phyloP scores from a whole-genome alignment of 2,329 filamentous ascomycete species.

The Didymella keratinophila region DNA sequence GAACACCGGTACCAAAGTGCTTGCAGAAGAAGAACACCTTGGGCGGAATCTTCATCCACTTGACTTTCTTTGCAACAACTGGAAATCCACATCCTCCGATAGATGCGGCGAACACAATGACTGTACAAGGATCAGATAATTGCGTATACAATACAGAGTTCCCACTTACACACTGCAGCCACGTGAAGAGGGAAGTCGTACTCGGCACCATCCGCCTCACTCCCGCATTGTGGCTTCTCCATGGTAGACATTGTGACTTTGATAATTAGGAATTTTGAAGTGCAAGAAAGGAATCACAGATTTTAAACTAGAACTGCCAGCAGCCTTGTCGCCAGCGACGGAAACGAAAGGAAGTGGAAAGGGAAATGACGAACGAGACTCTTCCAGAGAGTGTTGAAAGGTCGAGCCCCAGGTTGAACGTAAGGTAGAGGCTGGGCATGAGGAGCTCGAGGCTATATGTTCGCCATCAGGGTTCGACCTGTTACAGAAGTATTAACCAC shows the following conservation, averaged over 20 bases:
- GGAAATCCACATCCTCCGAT: constrained; percentile 50
- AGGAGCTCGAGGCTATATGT: constrained; percentile 34
- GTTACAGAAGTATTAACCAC: constrained; percentile 36
- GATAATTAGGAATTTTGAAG: constrained; percentile 25
- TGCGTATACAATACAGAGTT: neutral
- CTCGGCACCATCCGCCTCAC: constrained; percentile 35
- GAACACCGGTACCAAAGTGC: constrained; percentile 74
- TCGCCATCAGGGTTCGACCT: constrained; percentile 36
- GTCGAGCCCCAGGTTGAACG: constrained; percentile 31
- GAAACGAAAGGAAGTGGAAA: constrained; percentile 32
- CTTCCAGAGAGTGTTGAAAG: constrained; percentile 46
- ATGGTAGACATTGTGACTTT: constrained; percentile 34
- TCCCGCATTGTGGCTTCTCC: constrained; percentile 48
- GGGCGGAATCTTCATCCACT: constrained; percentile 65
- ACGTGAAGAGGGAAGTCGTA: constrained; percentile 52
- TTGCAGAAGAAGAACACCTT: constrained; percentile 69
- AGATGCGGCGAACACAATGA: constrained; percentile 51
- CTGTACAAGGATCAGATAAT: constrained; percentile 33
- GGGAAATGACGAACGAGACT: constrained; percentile 35
- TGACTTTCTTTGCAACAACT: constrained; percentile 59
- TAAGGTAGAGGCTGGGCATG: constrained; percentile 39
- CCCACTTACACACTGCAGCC: constrained; percentile 49
- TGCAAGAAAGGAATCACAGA: constrained; percentile 26
- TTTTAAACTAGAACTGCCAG: constrained; percentile 36
- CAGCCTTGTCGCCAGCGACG: constrained; percentile 48